Base-by-base conservation (phyloP, 2,329 filamentous ascomycete genomes). In the Aspergillus proliferans region DNA sequence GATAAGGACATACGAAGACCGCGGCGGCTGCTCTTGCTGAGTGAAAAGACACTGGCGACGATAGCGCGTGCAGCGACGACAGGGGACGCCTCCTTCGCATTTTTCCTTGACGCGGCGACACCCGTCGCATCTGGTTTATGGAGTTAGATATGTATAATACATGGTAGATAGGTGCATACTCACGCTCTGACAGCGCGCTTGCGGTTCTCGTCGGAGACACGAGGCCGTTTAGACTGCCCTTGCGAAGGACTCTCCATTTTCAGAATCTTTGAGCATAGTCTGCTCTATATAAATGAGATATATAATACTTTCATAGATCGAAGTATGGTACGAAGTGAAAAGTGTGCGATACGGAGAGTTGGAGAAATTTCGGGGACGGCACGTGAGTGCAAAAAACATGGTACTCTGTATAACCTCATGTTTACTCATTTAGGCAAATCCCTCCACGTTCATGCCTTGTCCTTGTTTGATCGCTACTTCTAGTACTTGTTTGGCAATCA, bases 81-180 rank as follows among this genome's bases (percentile, higher is more conserved):
- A 80, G 2, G 78, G 78, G 15, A 77, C 68, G 45, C 77, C 78
- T 43, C 77, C 78, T 55, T 80, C 76, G 56, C 77, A 80, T 63
- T 79, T 79, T 60, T 80, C 77, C 58, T 80, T 80, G 49, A 77
- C 71, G 52, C 76, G 71, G 50, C 77, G 76, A 60, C 77, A 80
- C 46, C 74, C 74, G 58, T 79, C 76, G 57, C 77, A 80, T 50
- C 77, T 80, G 14, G n/a, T 40, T 41, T 34, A 34, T 48, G 3
- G 40, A 14, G 34, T 51, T 33, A 48, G 21, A 19, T n/a, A 18
- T 9, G 7, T 18, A 34, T 28, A 24, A 24, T n/a, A 10, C 33
- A 41, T 42, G 7, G 14, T 19, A 42, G 46, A 26, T 8, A 30
- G 26, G 26, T 8, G 19, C 47, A n/a, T 21, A 51, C 67, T 53